A percentile compares a stretch with the other conserved stretches of the same genome.
These are phyloP conservation scores for Cinchona pubescens DNA, from an alignment of 257 asterid genomes.

Conservation along the genomic window DNA sequence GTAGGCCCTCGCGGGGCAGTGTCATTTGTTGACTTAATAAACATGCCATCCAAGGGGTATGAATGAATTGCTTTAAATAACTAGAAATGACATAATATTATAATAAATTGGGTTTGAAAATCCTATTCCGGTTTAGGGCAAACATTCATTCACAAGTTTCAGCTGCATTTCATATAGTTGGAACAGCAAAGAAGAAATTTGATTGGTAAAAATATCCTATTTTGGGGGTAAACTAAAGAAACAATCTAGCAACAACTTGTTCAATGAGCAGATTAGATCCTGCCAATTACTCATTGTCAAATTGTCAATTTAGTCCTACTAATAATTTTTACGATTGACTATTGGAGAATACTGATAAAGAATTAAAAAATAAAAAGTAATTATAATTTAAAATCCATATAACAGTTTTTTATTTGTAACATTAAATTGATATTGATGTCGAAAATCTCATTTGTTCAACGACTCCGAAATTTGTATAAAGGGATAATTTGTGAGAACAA, in stretches of 20 bases:
- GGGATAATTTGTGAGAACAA: background rate
- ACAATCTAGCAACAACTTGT: background rate
- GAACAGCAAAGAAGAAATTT: background rate
- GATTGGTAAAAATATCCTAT: background rate
- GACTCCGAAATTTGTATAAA: background rate
- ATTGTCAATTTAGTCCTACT: too few species aligned
- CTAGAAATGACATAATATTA: slow-evolving; percentile 30
- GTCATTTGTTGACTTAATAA: slow-evolving; percentile 35
- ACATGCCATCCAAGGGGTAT: slow-evolving; percentile 23
- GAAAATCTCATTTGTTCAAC: too few species aligned
- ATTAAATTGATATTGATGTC: too few species aligned
- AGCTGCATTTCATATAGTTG: background rate
- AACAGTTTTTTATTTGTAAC: too few species aligned
- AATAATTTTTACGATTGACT: too few species aligned
- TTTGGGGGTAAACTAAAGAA: background rate
- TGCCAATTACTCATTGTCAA: too few species aligned
- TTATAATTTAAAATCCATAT: too few species aligned
- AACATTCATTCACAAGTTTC: background rate
- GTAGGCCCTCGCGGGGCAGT: slow-evolving; percentile 25
- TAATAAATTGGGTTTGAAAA: slow-evolving; percentile 8
- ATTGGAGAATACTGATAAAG: too few species aligned
- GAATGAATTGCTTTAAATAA: slow-evolving; percentile 10
- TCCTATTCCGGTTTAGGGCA: slow-evolving; percentile 10
- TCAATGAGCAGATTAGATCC: background rate
- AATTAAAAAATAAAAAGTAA: too few species aligned